phyloP scores from a whole-genome alignment of 1,139 yeast genomes.

The Arxiozyma bovina region DNA sequence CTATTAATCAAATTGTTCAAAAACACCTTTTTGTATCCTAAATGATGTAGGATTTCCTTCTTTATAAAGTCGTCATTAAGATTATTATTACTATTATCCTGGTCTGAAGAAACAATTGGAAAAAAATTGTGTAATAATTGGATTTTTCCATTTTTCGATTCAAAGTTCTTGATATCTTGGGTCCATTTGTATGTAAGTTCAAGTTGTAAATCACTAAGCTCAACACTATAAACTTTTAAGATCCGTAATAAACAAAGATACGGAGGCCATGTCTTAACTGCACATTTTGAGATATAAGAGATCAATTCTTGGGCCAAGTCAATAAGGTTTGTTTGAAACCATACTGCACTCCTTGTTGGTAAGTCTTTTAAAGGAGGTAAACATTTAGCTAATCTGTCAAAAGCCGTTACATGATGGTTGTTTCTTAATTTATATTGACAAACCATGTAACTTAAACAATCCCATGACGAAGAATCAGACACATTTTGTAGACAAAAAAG shows the following conservation, averaged over 20 bases:
- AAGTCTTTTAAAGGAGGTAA: background rate
- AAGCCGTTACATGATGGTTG: constrained; percentile 2
- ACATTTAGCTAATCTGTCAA: background rate
- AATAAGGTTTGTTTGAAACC: constrained; percentile 2
- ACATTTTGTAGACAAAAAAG: constrained; percentile 32
- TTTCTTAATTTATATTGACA: constrained; percentile 5
- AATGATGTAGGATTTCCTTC: constrained; percentile 7
- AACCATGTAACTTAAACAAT: constrained; percentile 16
- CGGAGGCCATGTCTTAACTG: constrained; percentile 22
- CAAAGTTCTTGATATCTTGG: constrained; percentile 11
- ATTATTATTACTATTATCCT: constrained; percentile 3
- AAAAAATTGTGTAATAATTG: constrained; percentile 6
- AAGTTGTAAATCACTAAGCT: background rate
- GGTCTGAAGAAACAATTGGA: constrained; percentile 13
- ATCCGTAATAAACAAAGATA: constrained; percentile 16
- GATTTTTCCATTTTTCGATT: constrained; percentile 9
- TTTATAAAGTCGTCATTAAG: constrained; percentile 3
- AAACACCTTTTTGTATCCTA: constrained; percentile 14
- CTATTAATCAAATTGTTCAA: background rate
- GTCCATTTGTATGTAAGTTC: constrained; percentile 12
- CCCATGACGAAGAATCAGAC: constrained; percentile 42
- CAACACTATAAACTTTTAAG: background rate
- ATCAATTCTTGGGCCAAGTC: constrained; percentile 7
- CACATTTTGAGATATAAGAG: constrained; percentile 12
- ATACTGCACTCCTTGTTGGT: background rate